Base-by-base conservation (phyloP, 805 yeast species). In the Candida schatavii region DNA sequence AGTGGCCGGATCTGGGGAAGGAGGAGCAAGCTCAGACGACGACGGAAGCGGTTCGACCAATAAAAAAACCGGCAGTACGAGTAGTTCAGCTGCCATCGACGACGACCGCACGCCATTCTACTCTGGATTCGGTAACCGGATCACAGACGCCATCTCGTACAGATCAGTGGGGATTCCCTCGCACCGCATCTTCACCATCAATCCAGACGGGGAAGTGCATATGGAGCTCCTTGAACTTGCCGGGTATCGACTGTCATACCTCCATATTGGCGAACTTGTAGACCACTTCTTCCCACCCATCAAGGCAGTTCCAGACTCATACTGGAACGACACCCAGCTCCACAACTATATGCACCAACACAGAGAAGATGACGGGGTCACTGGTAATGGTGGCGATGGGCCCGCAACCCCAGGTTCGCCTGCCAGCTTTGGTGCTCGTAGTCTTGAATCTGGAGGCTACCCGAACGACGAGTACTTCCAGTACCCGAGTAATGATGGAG, bases 61-160 rank as follows among this genome's bases (percentile, higher is more conserved):
- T 15, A 18, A 18, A 13, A 18, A 29, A 6, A 6, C 32, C 18
- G 32, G 13, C n/a, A 15, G n/a, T 13, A 37, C 35, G 9, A n/a
- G n/a, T n/a, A n/a, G n/a, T n/a, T 11, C 32, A 29, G 11, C 25
- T 9, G n/a, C 22, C 5, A 10, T 10, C 21, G 59, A 70, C 13
- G 79, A 74, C 31, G 75, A 69, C 26, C 67, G 77, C 37, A 85
- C 91, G 0, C 97, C 97, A 3, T 93, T 93, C 56, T 89, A 88
- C 62, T 99, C 99, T 11, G 99, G 99, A 0, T 93, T 93, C 62
- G 99, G 99, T 23, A 93, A 93, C 58, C 72, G 95, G 50, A 93
- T 93, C 46, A 93, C 99, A 2, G 99, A 93, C 66, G 98, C 98
- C 5, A 76, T 93, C 40, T 87, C 96, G 41, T 93, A 93, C 59